These are phyloP conservation scores for Orobanche coerulescens DNA, from an alignment of 257 asterid genomes.

Conservation along the genomic window DNA sequence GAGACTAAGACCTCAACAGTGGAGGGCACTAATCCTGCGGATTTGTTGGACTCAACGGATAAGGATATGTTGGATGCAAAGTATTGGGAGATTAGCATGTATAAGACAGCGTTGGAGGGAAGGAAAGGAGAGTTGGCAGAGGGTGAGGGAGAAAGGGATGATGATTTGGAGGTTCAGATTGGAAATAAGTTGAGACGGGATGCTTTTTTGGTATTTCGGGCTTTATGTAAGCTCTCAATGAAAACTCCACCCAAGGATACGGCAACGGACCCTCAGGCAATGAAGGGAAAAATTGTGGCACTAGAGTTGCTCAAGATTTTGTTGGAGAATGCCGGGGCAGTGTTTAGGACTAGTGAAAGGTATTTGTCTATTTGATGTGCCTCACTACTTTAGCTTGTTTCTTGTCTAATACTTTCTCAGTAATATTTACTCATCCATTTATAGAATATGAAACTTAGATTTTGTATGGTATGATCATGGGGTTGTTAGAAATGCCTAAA, in stretches of 20 bases:
- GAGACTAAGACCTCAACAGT: conserved; percentile 90
- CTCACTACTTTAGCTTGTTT: conserved; percentile 11
- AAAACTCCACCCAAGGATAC: conserved; percentile 98
- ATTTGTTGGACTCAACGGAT: conserved; percentile 94
- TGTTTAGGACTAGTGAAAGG: conserved; percentile 98
- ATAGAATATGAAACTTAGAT: not conserved
- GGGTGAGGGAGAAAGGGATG: conserved; percentile 87
- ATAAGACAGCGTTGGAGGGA: conserved; percentile 93
- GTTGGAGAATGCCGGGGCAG: conserved; percentile 96
- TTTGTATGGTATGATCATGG: not conserved
- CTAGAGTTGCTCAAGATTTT: conserved; percentile 93
- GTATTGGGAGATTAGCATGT: conserved; percentile 99
- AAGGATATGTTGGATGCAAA: conserved; percentile 99
- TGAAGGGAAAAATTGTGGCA: conserved; percentile 95
- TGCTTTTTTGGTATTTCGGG: conserved; percentile 92
- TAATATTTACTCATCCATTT: not conserved
- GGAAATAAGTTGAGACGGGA: conserved; percentile 93
- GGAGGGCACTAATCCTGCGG: conserved; percentile 94
- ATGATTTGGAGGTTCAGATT: conserved; percentile 92
- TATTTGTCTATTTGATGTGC: conserved; percentile 33
- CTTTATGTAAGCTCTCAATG: conserved; percentile 94
- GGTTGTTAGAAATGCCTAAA: not conserved
- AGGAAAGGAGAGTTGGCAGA: conserved; percentile 94
- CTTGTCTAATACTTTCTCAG: conserved; percentile 2
- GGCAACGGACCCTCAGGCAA: conserved; percentile 71